Evolutionary conservation across 257 asterid genomes (phyloP), one percentile per base, ranked within the genome.

Genomic region (Solanum verrucosum): DNA sequence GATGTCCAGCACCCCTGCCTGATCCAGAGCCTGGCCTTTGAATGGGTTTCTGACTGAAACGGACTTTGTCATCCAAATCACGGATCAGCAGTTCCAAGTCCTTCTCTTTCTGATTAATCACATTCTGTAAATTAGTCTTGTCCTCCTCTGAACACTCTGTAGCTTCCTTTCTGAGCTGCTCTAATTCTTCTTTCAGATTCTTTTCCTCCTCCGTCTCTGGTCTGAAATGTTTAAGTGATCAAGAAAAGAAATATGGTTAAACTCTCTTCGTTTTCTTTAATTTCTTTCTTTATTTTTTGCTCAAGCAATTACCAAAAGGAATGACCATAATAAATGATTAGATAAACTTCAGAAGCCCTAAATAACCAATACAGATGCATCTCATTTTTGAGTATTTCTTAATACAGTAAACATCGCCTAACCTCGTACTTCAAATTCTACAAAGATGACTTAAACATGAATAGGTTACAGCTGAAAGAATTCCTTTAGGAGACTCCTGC

Each of bases 1-100:
- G 72, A 89, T 79, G 90, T 16, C 96, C 90, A 88, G 92, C 75
- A 89, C 87, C 93, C 87, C 95, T 93, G 89, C 94, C 93, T 34
- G 93, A 90, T 88, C 94, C 98, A 84, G 99, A 94, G 84, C 95
- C 94, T 85, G 92, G 98, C 91, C 99, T 94, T 87, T 96, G 98
- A 25, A 78, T 84, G 44, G 82, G 90, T 91, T 91, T 97, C 93
- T 91, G 98, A 87, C 92, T 95, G 89, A 95, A 94, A 33, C 96
- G 98, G 88, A 93, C 93, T 89, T 94, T 97, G 93, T 94, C 95
- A 89, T 96, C 99, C 94, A 96, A 90, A 70, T 94, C 96, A 15
- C 89, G 92, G 86, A 90, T 90, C 92, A 97, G 92, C 86, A 90
- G 70, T 84, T 93, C 98, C 91, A 96, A 89, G 27, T 96, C 97